Evolutionary conservation across 129 eudicot genomes (phyloP).

Genomic region (Ambrosia artemisiifolia): DNA sequence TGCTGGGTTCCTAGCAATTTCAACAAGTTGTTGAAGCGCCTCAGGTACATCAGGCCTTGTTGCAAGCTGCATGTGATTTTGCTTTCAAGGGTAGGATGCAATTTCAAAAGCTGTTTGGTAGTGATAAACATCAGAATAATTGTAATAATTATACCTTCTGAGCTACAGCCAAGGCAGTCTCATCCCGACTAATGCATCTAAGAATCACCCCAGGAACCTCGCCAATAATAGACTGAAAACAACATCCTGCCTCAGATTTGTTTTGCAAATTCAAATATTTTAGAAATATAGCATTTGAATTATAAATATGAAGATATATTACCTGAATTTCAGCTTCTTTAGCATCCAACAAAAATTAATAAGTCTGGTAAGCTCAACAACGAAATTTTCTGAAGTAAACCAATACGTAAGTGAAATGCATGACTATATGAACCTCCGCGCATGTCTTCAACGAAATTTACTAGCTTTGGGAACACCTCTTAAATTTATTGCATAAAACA

Average conservation of each 20-base stretch:
- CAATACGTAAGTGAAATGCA: neutral
- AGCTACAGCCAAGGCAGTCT: constrained; percentile 94
- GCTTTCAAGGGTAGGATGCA: constrained; percentile 5
- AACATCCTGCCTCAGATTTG: constrained; percentile 3
- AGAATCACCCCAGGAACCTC: constrained; percentile 81
- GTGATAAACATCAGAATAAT: neutral
- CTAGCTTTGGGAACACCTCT: too few relatives aligned
- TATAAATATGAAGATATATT: neutral
- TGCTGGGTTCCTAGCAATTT: constrained; percentile 71
- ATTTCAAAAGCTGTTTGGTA: constrained; percentile 4
- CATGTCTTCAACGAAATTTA: too few relatives aligned
- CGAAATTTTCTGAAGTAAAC: neutral
- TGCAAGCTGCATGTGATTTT: constrained; percentile 53
- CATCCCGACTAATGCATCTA: constrained; percentile 85
- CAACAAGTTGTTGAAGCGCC: constrained; percentile 73
- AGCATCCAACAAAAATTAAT: constrained; percentile 36
- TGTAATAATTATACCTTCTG: constrained; percentile 57
- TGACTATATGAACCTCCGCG: constrained; percentile 52
- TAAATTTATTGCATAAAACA: constrained; percentile 68
- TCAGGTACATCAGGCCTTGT: constrained; percentile 95
- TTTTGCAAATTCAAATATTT: neutral
- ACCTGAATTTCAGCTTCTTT: constrained; percentile 90
- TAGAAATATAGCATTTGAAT: neutral
- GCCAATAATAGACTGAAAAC: constrained; percentile 58
- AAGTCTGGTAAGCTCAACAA: constrained; percentile 10